These are phyloP conservation scores for Tetradesmus lagerheimii DNA, from an alignment of 139 green algal genomes.

Conservation along the genomic window DNA sequence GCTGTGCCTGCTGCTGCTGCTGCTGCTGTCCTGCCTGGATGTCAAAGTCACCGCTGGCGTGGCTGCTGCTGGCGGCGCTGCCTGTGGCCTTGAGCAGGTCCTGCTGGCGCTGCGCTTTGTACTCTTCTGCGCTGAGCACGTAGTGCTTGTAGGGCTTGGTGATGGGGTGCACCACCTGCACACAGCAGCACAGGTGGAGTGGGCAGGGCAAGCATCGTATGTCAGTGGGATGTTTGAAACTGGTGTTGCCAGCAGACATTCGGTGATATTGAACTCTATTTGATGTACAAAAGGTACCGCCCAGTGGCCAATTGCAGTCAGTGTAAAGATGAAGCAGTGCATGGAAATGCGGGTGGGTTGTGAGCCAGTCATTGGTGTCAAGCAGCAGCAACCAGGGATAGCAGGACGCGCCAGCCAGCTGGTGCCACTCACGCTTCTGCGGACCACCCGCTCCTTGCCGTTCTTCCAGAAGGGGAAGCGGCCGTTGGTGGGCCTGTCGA, in stretches of 20 bases:
- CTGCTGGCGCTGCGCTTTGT: conserved; percentile 13
- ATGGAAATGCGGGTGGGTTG: too few species aligned
- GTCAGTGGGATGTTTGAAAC: too few species aligned
- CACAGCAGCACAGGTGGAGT: background rate
- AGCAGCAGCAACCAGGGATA: too few species aligned
- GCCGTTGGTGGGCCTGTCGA: conserved; percentile 35
- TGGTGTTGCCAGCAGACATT: too few species aligned
- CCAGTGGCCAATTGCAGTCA: too few species aligned
- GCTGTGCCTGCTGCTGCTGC: conserved; percentile 22
- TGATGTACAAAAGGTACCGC: too few species aligned
- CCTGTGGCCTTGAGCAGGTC: background rate
- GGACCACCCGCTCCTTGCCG: conserved; percentile 32
- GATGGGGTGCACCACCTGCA: background rate
- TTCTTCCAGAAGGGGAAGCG: conserved; percentile 34
- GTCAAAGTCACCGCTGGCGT: background rate
- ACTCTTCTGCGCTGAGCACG: conserved; percentile 22
- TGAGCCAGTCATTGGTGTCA: too few species aligned
- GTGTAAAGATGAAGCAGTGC: too few species aligned
- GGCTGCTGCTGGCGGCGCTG: background rate
- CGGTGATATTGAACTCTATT: too few species aligned
- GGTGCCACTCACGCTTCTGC: conserved; percentile 17
- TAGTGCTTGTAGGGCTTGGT: conserved; percentile 39
- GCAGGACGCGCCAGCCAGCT: too few species aligned
- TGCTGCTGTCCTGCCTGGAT: background rate
- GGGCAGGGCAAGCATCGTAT: background rate